phyloP scores from a whole-genome alignment of 176 grass and related monocot species.

The Poa pratensis region DNA sequence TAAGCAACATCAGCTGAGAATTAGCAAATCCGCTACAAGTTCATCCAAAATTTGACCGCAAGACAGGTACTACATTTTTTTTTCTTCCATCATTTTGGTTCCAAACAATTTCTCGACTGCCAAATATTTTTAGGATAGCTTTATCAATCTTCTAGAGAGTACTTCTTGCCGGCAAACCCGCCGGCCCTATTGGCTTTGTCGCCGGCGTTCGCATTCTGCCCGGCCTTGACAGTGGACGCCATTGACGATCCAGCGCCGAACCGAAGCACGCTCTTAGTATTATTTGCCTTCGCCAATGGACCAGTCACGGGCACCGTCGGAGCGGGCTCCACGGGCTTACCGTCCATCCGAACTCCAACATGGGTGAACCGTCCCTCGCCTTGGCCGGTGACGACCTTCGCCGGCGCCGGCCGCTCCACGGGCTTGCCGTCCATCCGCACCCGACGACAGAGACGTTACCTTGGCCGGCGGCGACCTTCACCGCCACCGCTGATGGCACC shows the following conservation, averaged over 20 bases:
- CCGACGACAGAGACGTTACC: background rate
- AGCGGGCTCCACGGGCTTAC: background rate
- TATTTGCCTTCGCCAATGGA: background rate
- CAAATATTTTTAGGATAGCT: background rate
- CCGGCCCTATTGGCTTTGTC: background rate
- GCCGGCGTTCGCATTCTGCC: background rate
- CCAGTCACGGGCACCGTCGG: background rate
- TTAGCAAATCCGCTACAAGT: no score
- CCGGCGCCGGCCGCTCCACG: no score
- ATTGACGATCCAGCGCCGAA: background rate
- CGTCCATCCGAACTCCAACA: constrained; percentile 29
- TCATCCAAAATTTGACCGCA: no score
- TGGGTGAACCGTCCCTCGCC: constrained; percentile 18
- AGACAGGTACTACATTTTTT: no score
- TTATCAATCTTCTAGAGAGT: background rate
- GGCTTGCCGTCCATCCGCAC: background rate
- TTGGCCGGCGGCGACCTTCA: no score
- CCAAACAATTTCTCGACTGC: no score
- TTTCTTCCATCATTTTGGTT: no score
- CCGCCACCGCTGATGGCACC: no score
- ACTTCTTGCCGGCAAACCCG: constrained; percentile 8
- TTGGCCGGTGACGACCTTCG: background rate
- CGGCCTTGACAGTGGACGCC: background rate
- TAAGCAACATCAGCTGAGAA: no score
- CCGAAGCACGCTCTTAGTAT: background rate